These are phyloP conservation scores for Massariosphaeria phaeospora DNA, from an alignment of 495 filamentous ascomycete species.

Conservation along the genomic window DNA sequence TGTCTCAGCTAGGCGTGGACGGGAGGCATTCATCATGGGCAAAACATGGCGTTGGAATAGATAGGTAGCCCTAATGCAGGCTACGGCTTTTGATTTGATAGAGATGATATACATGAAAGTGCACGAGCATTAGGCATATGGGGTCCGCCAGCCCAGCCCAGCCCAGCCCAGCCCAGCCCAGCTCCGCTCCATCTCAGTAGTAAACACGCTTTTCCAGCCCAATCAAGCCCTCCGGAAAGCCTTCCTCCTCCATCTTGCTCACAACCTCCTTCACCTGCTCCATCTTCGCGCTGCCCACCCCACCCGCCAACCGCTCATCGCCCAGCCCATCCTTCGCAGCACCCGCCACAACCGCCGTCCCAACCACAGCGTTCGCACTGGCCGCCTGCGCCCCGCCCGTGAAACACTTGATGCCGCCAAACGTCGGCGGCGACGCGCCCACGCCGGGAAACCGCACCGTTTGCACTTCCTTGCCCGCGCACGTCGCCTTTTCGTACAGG, in stretches of 20 bases:
- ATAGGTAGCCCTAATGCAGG: too few relatives aligned
- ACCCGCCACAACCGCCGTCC: background rate
- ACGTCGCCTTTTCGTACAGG: background rate
- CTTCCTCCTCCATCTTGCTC: constrained; percentile 13
- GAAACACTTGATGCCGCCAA: constrained; percentile 12
- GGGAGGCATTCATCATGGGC: too few relatives aligned
- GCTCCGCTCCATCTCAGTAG: constrained; percentile 8
- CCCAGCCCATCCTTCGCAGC: background rate
- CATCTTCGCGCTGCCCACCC: constrained; percentile 5
- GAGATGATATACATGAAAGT: too few relatives aligned
- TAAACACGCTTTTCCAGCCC: constrained; percentile 16
- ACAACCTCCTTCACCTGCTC: constrained; percentile 6
- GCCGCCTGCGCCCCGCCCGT: background rate
- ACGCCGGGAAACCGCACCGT: constrained; percentile 13
- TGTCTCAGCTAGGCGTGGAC: too few relatives aligned
- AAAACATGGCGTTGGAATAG: too few relatives aligned
- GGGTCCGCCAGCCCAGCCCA: too few relatives aligned
- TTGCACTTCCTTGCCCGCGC: background rate
- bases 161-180: too few relatives aligned
- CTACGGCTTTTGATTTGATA: too few relatives aligned
- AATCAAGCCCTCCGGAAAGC: constrained; percentile 18
- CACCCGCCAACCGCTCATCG: constrained; percentile 7
- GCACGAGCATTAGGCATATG: too few relatives aligned
- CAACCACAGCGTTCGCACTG: background rate
- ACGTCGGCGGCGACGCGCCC: background rate